phyloP scores from a whole-genome alignment of 306 rosid genomes.

The Gynostemma pentaphyllum region DNA sequence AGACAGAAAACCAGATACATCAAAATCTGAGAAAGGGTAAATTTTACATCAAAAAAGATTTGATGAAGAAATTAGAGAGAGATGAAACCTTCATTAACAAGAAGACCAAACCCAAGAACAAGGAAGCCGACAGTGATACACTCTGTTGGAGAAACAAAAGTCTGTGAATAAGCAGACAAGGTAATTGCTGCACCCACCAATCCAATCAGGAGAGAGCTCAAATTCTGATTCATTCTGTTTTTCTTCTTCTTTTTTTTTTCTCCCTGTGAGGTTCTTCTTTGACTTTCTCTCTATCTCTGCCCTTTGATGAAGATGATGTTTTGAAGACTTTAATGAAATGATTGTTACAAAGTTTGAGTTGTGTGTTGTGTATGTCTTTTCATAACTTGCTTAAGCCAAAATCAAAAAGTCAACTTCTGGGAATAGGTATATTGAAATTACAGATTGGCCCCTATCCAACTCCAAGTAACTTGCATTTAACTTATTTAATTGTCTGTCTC shows the following conservation, averaged over 20 bases:
- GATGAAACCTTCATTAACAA: conserved; percentile 66
- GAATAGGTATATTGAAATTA: neutral
- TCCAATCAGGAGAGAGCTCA: conserved; percentile 46
- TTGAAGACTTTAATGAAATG: neutral
- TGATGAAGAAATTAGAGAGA: conserved; percentile 35
- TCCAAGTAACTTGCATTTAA: too few relatives aligned
- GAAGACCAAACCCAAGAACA: conserved; percentile 56
- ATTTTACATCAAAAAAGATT: too few relatives aligned
- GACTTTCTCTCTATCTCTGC: too few relatives aligned
- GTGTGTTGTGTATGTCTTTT: neutral
- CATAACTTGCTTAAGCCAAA: neutral
- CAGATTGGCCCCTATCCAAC: too few relatives aligned
- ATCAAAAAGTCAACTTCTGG: neutral
- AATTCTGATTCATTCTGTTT: conserved; percentile 41
- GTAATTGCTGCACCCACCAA: conserved; percentile 58
- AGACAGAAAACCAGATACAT: too few relatives aligned
- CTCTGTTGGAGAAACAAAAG: conserved; percentile 39
- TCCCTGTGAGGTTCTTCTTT: too few relatives aligned
- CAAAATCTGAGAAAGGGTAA: too few relatives aligned
- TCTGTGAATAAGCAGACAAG: conserved; percentile 56
- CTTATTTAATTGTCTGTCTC: too few relatives aligned
- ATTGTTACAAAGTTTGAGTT: neutral
- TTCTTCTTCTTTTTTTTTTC: neutral
- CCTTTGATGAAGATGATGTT: neutral
- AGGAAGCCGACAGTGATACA: conserved; percentile 55